Evolutionary conservation across 305 asterid genomes (phyloP).

Genomic region (Fraxinus xanthoxyloides): DNA sequence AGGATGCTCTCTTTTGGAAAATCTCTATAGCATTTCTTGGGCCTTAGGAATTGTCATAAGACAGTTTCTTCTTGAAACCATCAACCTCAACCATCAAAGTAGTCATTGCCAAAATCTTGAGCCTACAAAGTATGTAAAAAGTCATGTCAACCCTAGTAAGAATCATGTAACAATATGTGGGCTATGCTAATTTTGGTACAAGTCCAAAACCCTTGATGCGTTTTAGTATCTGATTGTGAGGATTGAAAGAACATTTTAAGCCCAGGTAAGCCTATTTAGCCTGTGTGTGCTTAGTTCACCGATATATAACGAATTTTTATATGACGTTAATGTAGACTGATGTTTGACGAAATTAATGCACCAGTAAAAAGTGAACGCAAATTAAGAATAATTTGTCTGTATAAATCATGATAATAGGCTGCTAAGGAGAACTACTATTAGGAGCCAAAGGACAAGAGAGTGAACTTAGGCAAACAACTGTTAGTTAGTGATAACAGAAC

Average conservation of each 20-base stretch:
- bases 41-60: not conserved
- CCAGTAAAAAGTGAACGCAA: not conserved
- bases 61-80: not conserved
- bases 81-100: not conserved
- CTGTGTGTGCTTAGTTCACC: not conserved
- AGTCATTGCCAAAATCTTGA: not conserved
- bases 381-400: not conserved
- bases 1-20: not conserved
- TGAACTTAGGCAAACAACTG: not conserved
- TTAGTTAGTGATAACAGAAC: not conserved
- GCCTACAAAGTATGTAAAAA: not conserved
- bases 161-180: not conserved
- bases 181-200: not conserved
- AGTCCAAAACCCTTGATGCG: not conserved
- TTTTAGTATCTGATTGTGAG: not conserved
- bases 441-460: not conserved
- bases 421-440: not conserved
- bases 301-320: not conserved
- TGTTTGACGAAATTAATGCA: not conserved
- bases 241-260: not conserved
- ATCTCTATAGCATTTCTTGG: not conserved
- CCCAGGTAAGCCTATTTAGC: not conserved
- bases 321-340: not conserved
- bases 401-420: not conserved
- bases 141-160: not conserved